phyloP scores from a whole-genome alignment of 108 stramenopile species.

The Seminavis robusta region DNA sequence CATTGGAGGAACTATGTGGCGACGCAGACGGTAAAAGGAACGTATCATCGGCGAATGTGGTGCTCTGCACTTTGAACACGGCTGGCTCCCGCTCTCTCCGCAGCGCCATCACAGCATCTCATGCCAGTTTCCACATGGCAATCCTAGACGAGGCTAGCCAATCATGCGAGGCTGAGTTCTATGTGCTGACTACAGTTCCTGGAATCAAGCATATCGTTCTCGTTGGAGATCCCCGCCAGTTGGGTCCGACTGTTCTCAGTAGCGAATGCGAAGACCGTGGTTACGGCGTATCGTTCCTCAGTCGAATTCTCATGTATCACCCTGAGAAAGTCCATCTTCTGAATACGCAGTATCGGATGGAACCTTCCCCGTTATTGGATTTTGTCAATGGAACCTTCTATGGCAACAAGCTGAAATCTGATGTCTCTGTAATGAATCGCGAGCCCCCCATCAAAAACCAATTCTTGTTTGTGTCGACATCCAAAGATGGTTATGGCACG shows the following conservation, averaged over 20 bases:
- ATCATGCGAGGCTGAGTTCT: conserved; percentile 74
- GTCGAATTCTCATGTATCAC: conserved; percentile 59
- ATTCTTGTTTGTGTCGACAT: conserved; percentile 51
- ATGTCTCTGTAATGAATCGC: conserved; percentile 33
- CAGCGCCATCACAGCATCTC: conserved; percentile 8
- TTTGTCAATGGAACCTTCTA: conserved; percentile 71
- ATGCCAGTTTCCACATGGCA: too few relatives aligned
- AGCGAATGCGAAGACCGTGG: conserved; percentile 28
- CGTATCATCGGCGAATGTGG: background rate
- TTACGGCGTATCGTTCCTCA: conserved; percentile 80
- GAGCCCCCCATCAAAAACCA: conserved; percentile 24
- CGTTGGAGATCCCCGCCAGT: conserved; percentile 85
- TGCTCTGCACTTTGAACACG: conserved; percentile 62
- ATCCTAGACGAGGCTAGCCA: conserved; percentile 93
- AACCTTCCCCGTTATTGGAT: conserved; percentile 51
- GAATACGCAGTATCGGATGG: conserved; percentile 86
- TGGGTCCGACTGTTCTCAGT: conserved; percentile 82
- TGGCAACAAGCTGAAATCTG: conserved; percentile 44
- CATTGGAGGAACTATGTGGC: background rate
- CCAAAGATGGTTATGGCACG: conserved; percentile 34
- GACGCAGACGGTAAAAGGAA: background rate
- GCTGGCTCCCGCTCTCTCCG: conserved; percentile 41
- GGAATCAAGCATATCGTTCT: conserved; percentile 46
- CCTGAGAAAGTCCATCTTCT: conserved; percentile 72
- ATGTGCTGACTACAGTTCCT: conserved; percentile 72